A percentile compares a stretch with the other conserved stretches of the same genome.
Conservation (phyloP, 345 rosid species). For the Heritiera littoralis region DNA sequence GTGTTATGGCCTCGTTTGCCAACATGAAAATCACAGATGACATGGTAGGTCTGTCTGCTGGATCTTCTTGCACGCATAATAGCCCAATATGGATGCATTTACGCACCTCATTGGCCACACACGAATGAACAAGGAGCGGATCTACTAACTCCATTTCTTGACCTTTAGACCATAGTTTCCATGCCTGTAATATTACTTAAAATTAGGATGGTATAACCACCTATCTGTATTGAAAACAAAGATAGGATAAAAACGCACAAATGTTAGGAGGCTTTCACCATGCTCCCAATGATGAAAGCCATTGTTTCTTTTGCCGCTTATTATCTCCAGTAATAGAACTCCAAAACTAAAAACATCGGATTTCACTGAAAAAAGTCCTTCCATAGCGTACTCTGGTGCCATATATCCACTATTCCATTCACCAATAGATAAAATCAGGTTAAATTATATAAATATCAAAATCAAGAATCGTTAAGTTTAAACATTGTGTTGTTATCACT, state of each 20-base stretch:
- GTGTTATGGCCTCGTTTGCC: constrained; percentile 35
- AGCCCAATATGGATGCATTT: constrained; percentile 58
- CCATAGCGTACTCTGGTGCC: constrained; percentile 47
- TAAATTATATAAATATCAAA: background rate
- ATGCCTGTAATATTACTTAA: constrained; percentile 41
- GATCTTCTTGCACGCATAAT: constrained; percentile 67
- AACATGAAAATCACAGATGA: constrained; percentile 45
- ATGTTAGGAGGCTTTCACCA: constrained; percentile 29
- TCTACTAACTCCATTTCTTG: constrained; percentile 54
- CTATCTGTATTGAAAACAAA: too few species aligned
- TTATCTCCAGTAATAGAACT: constrained; percentile 41
- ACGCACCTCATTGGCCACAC: constrained; percentile 42
- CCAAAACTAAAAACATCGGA: constrained; percentile 50
- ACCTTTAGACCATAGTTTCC: constrained; percentile 57
- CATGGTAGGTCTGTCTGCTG: constrained; percentile 54
- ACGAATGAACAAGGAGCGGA: constrained; percentile 33
- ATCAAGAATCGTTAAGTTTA: background rate
- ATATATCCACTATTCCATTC: constrained; percentile 32
- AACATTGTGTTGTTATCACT: too few species aligned
- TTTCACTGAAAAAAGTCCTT: constrained; percentile 39
- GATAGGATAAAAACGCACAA: constrained; percentile 24
- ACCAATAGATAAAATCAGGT: background rate
- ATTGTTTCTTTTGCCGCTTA: constrained; percentile 36
- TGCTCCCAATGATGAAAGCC: constrained; percentile 23
- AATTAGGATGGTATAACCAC: background rate